phyloP scores from a whole-genome alignment of 139 green algal species.

The Coccomyxa sp. region DNA sequence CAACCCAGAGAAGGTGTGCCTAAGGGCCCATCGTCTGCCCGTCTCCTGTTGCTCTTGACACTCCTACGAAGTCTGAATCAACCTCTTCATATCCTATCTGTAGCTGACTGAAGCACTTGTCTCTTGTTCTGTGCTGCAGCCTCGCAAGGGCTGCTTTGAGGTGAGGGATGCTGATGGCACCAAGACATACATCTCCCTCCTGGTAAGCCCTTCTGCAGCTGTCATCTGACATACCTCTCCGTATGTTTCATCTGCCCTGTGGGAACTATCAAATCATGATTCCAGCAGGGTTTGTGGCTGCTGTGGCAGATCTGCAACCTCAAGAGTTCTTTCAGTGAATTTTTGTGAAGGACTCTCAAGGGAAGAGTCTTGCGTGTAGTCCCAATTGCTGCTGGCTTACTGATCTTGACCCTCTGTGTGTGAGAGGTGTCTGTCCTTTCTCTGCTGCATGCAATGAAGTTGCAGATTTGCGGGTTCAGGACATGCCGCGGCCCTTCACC shows the following conservation, averaged over 20 bases:
- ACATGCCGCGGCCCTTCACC: conserved; percentile 41
- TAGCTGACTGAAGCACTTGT: neutral
- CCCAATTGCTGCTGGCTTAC: neutral
- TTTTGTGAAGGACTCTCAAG: too few relatives aligned
- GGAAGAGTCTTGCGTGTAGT: neutral
- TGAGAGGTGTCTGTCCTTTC: neutral
- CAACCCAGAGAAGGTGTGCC: conserved; percentile 36
- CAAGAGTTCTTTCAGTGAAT: neutral
- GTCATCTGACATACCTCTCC: neutral
- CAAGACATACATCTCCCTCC: conserved; percentile 28
- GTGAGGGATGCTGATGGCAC: conserved; percentile 16
- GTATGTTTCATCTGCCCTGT: neutral
- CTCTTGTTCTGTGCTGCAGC: conserved; percentile 6
- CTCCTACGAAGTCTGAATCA: neutral
- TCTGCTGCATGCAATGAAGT: too few relatives aligned
- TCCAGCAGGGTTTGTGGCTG: neutral
- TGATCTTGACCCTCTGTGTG: neutral
- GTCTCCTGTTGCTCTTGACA: neutral
- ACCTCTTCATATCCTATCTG: neutral
- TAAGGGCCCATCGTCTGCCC: too few relatives aligned
- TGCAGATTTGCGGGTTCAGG: conserved; percentile 6
- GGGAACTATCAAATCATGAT: neutral
- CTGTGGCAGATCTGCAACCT: neutral
- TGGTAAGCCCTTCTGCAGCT: conserved; percentile 13
- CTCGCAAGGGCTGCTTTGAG: conserved; percentile 41